Conservation (phyloP, 2,329 filamentous ascomycete genomes). For the Calonectria fujianensis region DNA sequence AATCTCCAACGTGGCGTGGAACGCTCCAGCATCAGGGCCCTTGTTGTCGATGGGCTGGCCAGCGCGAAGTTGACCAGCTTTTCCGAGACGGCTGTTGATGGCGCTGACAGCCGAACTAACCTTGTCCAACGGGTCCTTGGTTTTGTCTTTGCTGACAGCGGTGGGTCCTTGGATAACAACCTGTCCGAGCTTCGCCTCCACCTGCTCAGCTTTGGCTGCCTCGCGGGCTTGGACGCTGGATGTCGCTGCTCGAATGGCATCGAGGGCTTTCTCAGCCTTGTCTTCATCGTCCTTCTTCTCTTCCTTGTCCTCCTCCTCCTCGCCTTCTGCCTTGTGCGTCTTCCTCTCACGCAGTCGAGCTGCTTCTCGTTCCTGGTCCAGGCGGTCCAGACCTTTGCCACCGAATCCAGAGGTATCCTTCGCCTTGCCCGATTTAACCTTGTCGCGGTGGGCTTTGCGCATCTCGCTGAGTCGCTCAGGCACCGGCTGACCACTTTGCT, state of each 20-base stretch:
- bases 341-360: slow-evolving; percentile 91
- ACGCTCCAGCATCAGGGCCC: slow-evolving; percentile 95
- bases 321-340: slow-evolving; percentile 90
- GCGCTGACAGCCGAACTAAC: slow-evolving; percentile 92
- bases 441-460: slow-evolving; percentile 86
- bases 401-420: slow-evolving; percentile 94
- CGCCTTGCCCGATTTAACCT: slow-evolving; percentile 93
- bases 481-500: slow-evolving; percentile 89
- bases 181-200: slow-evolving; percentile 60
- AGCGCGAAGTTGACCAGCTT: slow-evolving; percentile 90
- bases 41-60: slow-evolving; percentile 99
- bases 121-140: slow-evolving; percentile 85
- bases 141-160: slow-evolving; percentile 74
- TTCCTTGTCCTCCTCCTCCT: slow-evolving; percentile 88
- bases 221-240: slow-evolving; percentile 75
- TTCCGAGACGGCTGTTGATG: slow-evolving; percentile 93
- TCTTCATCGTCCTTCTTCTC: slow-evolving; percentile 84
- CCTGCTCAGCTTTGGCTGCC: slow-evolving; percentile 65
- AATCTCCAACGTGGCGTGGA: slow-evolving; percentile 98
- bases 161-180: slow-evolving; percentile 71
- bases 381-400: slow-evolving; percentile 92
- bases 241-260: slow-evolving; percentile 77
- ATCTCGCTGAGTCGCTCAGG: slow-evolving; percentile 81
- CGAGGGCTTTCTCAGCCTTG: slow-evolving; percentile 81
- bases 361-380: slow-evolving; percentile 93